Base-by-base conservation (phyloP, 2,329 filamentous ascomycete genomes). In the Dactylonectria macrodidyma region DNA sequence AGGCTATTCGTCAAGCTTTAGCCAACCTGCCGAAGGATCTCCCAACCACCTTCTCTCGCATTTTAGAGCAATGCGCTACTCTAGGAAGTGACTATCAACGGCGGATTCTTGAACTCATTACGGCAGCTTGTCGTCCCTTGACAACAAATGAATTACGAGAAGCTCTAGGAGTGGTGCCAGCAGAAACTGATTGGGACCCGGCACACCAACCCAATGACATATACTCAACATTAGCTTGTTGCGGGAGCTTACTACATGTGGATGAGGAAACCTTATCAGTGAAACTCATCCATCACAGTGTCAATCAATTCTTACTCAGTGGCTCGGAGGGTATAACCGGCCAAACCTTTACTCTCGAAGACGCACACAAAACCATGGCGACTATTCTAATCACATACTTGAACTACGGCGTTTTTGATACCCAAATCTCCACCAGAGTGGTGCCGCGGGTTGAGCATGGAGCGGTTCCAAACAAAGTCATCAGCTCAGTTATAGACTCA, bases 151-250 rank as follows among this genome's bases (percentile, higher is more conserved):
- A 84, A 55, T 70, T 85, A 50, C 74, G 76, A 22, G 82, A 84
- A 74, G 81, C 81, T 5, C 57, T 83, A 0, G 82, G 81, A 12
- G 79, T 85, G 0, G 63, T 66, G 2, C 76, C 78, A 5, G 80
- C 81, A 2, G 68, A 81, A 10, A 59, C 68, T 0, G 36, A 38
- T 1, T 81, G 77, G 78, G 61, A 76, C 14, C 69, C 69, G 0
- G 41, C 46, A 22, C 22, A n/a, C 2, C 52, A 69, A 0, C n/a
- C 70, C 2, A 79, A 78, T 19, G 64, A 79, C 16, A 69, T 81
- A 0, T 63, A 72, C 30, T 58, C 68, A 0, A 60, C 69, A 3
- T 58, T 82, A 1, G 64, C 65, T n/a, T 79, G 71, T 41, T 83
- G 81, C 19, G 80, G 80, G n/a, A 75, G 80, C 41, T 69, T 83